phyloP scores from a whole-genome alignment of 2,329 filamentous ascomycete species.

The Colletotrichum acutatum region DNA sequence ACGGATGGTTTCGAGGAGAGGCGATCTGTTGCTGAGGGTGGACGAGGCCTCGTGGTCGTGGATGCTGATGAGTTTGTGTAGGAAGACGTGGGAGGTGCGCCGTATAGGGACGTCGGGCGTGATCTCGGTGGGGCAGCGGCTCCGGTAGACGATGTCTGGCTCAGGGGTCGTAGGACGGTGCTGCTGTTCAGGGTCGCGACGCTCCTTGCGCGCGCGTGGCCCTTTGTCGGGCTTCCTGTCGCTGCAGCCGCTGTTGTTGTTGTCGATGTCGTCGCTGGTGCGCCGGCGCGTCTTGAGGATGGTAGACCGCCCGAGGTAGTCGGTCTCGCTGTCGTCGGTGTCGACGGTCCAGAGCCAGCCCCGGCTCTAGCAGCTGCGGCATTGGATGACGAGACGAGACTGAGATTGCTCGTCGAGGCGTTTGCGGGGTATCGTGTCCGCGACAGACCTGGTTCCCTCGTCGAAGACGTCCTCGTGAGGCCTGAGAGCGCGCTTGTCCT shows the following conservation, averaged over 20 bases:
- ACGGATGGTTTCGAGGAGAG: constrained; percentile 5
- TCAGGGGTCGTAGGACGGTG: constrained; percentile 52
- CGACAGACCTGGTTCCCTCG: background rate
- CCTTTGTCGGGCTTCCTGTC: constrained; percentile 32
- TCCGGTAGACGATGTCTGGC: constrained; percentile 41
- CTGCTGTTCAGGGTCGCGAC: constrained; percentile 49
- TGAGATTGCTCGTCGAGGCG: constrained; percentile 40
- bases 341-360: constrained; percentile 17
- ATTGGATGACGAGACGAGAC: constrained; percentile 33
- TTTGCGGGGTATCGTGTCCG: constrained; percentile 31
- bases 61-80: background rate
- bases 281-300: constrained; percentile 1
- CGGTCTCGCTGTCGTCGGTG: constrained; percentile 35
- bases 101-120: constrained; percentile 27
- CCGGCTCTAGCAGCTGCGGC: constrained; percentile 27
- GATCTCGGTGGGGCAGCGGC: constrained; percentile 30
- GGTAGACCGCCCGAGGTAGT: constrained; percentile 43
- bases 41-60: constrained; percentile 1
- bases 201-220: constrained; percentile 54
- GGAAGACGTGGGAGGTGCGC: constrained; percentile 4
- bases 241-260: background rate
- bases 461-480: constrained; percentile 18
- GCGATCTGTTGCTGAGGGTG: constrained; percentile 14
- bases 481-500: background rate
- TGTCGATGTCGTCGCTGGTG: constrained; percentile 29